Evolutionary conservation across 2,329 filamentous ascomycete species (phyloP), one percentile per base, ranked within the genome.

Genomic region (Alternaria sp.): DNA sequence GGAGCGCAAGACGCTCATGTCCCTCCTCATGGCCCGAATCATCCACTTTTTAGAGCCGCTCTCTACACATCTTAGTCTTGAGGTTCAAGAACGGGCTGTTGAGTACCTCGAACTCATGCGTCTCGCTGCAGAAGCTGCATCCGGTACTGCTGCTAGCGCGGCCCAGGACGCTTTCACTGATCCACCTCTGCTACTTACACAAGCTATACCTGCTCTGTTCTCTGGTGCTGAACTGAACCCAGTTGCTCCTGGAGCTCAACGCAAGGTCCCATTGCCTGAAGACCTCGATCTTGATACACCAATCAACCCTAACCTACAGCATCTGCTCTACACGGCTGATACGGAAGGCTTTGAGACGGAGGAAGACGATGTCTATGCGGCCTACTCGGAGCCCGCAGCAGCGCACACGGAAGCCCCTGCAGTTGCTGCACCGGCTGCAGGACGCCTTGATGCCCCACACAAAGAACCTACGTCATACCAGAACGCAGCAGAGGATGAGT

Each of bases 31-130:
- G 78, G 90, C 91, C 28, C 87, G 93, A 2, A 87, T 97, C 6
- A 86, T 96, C 21, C 87, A 95, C 73, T 90, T 91, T 46, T 81
- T 97, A 23, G 93, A 98, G 69, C 86, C 88, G 0, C 78, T 98
- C 14, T 87, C 88, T 0, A 83, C 89, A 39, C 92, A 98, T 74
- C 93, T 94, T 0, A 92, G 88, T 69, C 83, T 99, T 1, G 95
- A 99, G 74, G 93, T 99, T 3, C 95, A 99, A 78, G 95, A 98
- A 77, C 87, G 95, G 56, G 90, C 93, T 3, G 93, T 97, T 1
- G 93, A 97, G 73, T 96, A 97, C 68, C 85, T 93, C 0, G 95
- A 99, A 74, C 83, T 98, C 11, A 86, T 98, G 70, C 92, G 92
- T 58, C 83, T 99, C 42, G 92, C 92, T 2, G 88, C 88, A 1